Conservation (phyloP, 2,329 filamentous ascomycete genomes). For the Cercospora sojina region DNA sequence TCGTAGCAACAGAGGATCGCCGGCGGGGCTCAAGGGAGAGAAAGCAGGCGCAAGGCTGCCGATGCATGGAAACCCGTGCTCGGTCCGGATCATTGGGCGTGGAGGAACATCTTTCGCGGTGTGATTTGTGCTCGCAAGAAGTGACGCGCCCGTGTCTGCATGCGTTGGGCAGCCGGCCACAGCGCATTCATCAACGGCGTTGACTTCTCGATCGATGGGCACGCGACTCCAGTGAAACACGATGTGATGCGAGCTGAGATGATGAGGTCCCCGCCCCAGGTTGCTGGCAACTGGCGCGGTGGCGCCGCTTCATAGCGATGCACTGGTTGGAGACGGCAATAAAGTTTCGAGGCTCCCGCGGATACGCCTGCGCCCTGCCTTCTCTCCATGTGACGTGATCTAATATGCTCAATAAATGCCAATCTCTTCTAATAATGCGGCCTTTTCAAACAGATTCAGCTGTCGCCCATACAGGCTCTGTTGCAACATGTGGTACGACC, state of each 20-base stretch:
- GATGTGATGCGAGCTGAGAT: background rate
- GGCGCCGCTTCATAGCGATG: background rate
- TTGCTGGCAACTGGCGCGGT: background rate
- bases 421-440: constrained; percentile 12
- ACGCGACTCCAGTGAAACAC: background rate
- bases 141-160: background rate
- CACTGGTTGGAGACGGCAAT: background rate
- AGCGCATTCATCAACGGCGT: background rate
- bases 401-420: background rate
- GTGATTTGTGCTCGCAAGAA: background rate
- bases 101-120: background rate
- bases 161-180: background rate
- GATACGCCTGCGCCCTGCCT: background rate
- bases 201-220: background rate
- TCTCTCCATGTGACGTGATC: background rate
- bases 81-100: background rate
- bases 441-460: background rate
- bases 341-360: background rate
- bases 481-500: constrained; percentile 8
- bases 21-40: background rate
- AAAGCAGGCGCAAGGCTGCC: background rate
- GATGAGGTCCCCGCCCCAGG: background rate
- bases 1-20: background rate
- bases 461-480: background rate
- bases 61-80: background rate